A percentile compares a stretch with the other conserved stretches of the same genome.
Evolutionary conservation across 106 monocot genomes (phyloP).

Genomic region (Dendrobium huoshanense): DNA sequence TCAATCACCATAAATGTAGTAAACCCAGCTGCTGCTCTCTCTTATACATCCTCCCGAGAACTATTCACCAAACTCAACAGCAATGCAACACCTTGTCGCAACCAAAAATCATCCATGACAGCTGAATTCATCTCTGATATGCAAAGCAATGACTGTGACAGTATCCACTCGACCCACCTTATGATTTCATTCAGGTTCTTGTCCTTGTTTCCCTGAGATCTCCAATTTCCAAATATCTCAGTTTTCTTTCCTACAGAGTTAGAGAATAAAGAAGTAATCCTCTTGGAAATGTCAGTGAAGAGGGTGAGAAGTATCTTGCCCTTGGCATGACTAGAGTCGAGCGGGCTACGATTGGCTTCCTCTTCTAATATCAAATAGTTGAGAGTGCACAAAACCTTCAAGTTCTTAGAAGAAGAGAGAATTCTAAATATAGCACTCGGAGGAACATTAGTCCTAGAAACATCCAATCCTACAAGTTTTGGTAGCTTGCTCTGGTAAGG

Average conservation of each 20-base stretch:
- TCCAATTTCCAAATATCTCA: conserved; percentile 40
- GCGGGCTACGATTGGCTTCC: conserved; percentile 28
- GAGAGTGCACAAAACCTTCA: conserved; percentile 62
- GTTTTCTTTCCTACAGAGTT: conserved; percentile 16
- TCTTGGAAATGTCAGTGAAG: conserved; percentile 59
- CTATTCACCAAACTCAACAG: conserved; percentile 62
- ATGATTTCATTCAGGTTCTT: conserved; percentile 50
- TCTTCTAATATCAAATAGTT: conserved; percentile 58
- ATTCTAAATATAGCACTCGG: conserved; percentile 37
- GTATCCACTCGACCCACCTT: conserved; percentile 84
- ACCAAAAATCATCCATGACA: conserved; percentile 73
- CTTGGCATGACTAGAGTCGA: conserved; percentile 33
- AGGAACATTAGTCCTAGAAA: conserved; percentile 77
- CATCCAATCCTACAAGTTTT: conserved; percentile 55
- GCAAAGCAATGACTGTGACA: conserved; percentile 60
- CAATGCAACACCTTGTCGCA: conserved; percentile 61
- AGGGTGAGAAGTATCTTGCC: conserved; percentile 53
- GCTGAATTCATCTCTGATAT: conserved; percentile 68
- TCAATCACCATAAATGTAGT: conserved; percentile 92
- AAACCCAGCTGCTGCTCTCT: conserved; percentile 79
- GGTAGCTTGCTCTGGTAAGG: conserved; percentile 22
- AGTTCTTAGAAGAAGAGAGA: conserved; percentile 44
- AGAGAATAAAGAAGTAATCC: conserved; percentile 40
- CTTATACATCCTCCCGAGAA: conserved; percentile 85
- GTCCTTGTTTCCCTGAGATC: conserved; percentile 20